phyloP scores from a whole-genome alignment of 2,329 filamentous ascomycete species.

The Rhinocladiella mackenziei region DNA sequence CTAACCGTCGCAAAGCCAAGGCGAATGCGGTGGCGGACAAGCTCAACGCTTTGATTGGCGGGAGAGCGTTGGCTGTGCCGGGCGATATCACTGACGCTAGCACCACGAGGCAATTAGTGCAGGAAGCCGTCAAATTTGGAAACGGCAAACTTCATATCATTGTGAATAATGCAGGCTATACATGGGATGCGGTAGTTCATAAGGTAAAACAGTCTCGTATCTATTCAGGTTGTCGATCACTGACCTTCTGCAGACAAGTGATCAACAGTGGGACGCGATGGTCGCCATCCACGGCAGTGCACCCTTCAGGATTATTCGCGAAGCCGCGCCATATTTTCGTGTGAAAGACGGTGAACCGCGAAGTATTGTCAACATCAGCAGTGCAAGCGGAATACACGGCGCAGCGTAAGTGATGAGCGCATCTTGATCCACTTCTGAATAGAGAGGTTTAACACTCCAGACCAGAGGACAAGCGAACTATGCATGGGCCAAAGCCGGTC shows the following conservation, averaged over 20 bases:
- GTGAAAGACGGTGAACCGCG: slow-evolving; percentile 75
- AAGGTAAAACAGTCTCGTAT: slow-evolving; percentile 48
- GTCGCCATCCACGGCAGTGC: slow-evolving; percentile 78
- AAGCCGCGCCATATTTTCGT: slow-evolving; percentile 78
- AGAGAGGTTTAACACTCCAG: too few relatives aligned
- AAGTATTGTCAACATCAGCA: slow-evolving; percentile 77
- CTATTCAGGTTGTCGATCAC: neutral
- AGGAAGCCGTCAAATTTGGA: slow-evolving; percentile 72
- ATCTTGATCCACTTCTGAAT: too few relatives aligned
- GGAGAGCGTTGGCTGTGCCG: slow-evolving; percentile 65
- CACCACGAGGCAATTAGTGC: slow-evolving; percentile 67
- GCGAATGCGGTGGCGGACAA: slow-evolving; percentile 35
- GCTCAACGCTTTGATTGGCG: slow-evolving; percentile 53
- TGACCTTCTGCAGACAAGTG: slow-evolving; percentile 40
- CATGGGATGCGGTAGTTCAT: slow-evolving; percentile 87
- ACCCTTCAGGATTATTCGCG: slow-evolving; percentile 77
- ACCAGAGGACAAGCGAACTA: slow-evolving; percentile 89
- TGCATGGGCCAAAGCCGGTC: slow-evolving; percentile 75
- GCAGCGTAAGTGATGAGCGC: too few relatives aligned
- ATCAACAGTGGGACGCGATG: too few relatives aligned
- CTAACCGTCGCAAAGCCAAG: slow-evolving; percentile 1
- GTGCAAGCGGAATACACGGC: slow-evolving; percentile 74
- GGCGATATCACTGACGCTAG: slow-evolving; percentile 70
- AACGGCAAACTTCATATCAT: slow-evolving; percentile 83
- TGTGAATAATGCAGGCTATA: slow-evolving; percentile 86